Conservation (phyloP, 805 yeast species). For the Ogataea nonfermentans region DNA sequence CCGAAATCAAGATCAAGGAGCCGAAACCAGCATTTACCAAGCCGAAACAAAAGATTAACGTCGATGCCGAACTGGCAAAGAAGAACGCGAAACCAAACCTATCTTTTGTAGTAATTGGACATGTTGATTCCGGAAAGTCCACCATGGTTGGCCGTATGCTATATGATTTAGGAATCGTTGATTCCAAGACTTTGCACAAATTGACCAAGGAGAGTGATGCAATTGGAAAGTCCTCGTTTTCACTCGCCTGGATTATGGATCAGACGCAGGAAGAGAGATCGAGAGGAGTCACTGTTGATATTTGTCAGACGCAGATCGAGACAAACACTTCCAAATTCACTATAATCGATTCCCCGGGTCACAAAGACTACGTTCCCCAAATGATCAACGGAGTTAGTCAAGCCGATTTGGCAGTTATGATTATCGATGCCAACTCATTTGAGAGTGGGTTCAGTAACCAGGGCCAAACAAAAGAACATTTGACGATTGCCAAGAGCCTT, state of each 20-base stretch:
- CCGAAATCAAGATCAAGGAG: conserved; percentile 22
- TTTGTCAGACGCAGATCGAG: conserved; percentile 65
- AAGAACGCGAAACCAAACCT: conserved; percentile 49
- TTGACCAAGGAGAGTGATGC: conserved; percentile 62
- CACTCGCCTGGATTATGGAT: conserved; percentile 84
- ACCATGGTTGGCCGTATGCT: conserved; percentile 74
- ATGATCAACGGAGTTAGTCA: conserved; percentile 83
- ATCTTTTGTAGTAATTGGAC: conserved; percentile 81
- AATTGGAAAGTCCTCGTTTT: conserved; percentile 74
- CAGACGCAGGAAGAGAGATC: conserved; percentile 73
- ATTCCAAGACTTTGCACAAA: conserved; percentile 60
- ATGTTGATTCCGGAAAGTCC: conserved; percentile 84
- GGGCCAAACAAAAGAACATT: conserved; percentile 81
- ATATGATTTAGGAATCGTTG: conserved; percentile 65
- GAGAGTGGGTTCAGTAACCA: conserved; percentile 64
- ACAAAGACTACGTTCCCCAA: conserved; percentile 77
- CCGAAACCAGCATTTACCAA: conserved; percentile 33
- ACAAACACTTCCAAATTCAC: conserved; percentile 55
- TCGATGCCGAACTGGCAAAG: conserved; percentile 38
- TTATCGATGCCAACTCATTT: conserved; percentile 72
- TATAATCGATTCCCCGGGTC: conserved; percentile 85
- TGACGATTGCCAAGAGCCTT: conserved; percentile 61
- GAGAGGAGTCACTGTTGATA: conserved; percentile 78
- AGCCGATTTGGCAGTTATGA: conserved; percentile 72
- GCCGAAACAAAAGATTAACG: conserved; percentile 44